Base-by-base conservation (phyloP, 1,284 basidiomycete species). In the Fomitopsis palustris region DNA sequence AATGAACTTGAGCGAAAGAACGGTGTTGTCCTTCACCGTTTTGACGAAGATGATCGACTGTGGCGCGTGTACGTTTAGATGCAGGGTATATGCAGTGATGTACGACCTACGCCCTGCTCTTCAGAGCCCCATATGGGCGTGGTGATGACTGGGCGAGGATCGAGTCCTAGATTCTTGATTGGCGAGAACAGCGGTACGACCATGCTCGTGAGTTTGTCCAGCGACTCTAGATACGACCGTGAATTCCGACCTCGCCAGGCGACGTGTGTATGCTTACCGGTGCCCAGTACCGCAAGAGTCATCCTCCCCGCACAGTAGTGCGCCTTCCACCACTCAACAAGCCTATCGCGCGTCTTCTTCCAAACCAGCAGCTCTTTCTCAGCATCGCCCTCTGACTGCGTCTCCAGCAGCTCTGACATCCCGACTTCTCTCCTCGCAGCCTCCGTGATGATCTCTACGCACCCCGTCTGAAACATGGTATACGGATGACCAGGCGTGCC, bases 251-350 rank as follows among this genome's bases (percentile, higher is more conserved):
- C 23, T 35, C 31, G 19, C 23, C 8, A 8, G 31, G 41, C 39
- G 31, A 10, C 57, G 27, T 16, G 16, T 39, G 39, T 16, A 33
- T 19, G 19, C 63, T 21, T 29, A 72, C 71, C 71, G 62, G 60
- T 66, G n/a, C 70, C 71, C 23, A 73, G 57, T 19, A 73, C 65
- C 12, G 66, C 70, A 10, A 89, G 72, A 69, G 82, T 84, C 85
- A 88, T 87, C 59, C 86, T 72, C 55, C 84, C 81, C n/a, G 86
- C 83, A 60, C 82, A 86, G 72, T 90, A 90, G 66, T 87, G 76
- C 59, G 77, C 73, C 59, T 81, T 73, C 80, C 86, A 87, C 83
- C 88, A 90, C 66, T 84, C 79, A 62, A 89, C 80, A 57, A 90
- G 76, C 66, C 86, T 77, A 56, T 80, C 72, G 35, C 87, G 73